Percentiles rank a stretch among this genome's conserved stretches.
Evolutionary conservation across 805 yeast genomes (phyloP).

Genomic region (Kodamaea sagamina): DNA sequence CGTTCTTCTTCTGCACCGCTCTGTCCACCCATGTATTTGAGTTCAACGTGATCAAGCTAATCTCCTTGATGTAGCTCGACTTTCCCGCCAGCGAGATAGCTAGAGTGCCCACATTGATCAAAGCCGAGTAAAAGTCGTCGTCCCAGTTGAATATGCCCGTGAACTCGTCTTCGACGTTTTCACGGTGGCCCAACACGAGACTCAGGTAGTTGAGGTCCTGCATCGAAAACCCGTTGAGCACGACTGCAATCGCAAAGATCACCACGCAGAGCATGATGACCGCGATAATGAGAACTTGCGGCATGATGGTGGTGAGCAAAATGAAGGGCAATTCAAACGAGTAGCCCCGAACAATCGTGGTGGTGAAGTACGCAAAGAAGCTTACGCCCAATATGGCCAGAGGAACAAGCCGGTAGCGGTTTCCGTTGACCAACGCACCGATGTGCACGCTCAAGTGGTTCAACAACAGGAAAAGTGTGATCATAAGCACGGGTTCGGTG

Average conservation of each 20-base stretch:
- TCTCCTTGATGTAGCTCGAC: constrained; percentile 64
- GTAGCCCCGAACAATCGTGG: constrained; percentile 41
- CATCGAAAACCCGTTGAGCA: constrained; percentile 50
- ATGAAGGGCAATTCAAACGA: constrained; percentile 54
- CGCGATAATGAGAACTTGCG: constrained; percentile 58
- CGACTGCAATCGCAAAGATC: constrained; percentile 59
- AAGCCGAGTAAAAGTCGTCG: constrained; percentile 69
- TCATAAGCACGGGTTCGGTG: constrained; percentile 51
- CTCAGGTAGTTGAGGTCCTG: constrained; percentile 40
- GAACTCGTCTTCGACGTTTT: constrained; percentile 19
- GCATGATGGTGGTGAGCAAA: constrained; percentile 60
- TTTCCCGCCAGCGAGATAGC: constrained; percentile 69
- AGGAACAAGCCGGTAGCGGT: constrained; percentile 60
- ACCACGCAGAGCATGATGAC: constrained; percentile 53
- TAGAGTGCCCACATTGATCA: constrained; percentile 59
- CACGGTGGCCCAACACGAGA: constrained; percentile 12
- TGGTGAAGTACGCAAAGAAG: constrained; percentile 48
- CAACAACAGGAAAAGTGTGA: constrained; percentile 56
- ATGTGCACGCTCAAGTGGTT: constrained; percentile 65
- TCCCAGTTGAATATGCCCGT: constrained; percentile 33
- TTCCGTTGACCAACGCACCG: constrained; percentile 55
- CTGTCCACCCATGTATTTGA: constrained; percentile 56
- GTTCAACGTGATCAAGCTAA: constrained; percentile 50
- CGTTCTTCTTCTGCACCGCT: constrained; percentile 15
- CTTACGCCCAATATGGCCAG: constrained; percentile 59